These are phyloP conservation scores for Exophiala sp. DNA, from an alignment of 2,329 filamentous ascomycete species.

Conservation along the genomic window DNA sequence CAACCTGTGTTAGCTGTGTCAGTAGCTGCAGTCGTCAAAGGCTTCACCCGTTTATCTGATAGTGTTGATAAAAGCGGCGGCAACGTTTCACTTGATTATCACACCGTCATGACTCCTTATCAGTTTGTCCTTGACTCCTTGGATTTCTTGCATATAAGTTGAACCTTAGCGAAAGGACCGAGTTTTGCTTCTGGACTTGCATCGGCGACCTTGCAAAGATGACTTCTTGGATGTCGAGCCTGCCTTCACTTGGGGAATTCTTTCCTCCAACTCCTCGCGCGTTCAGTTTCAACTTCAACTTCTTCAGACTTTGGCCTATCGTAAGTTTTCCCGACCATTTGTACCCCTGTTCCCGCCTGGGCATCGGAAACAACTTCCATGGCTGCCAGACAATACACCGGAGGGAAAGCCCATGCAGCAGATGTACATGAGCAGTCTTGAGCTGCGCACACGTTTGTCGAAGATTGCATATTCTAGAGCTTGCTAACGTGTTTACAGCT, in stretches of 20 bases:
- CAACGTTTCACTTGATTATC: no score
- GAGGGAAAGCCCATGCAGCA: no score
- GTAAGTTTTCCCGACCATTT: conserved; percentile 32
- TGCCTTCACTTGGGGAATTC: conserved; percentile 34
- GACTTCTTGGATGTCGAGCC: conserved; percentile 22
- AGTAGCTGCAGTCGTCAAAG: no score
- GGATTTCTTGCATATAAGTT: background rate
- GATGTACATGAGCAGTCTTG: no score
- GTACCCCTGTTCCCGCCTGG: background rate
- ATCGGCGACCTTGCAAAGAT: conserved; percentile 9
- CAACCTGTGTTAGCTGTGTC: no score
- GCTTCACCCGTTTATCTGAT: background rate
- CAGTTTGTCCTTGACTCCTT: background rate
- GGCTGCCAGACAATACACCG: no score
- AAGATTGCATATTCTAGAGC: background rate
- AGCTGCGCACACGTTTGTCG: no score
- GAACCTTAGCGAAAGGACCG: no score
- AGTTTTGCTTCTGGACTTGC: background rate
- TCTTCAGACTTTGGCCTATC: conserved; percentile 44
- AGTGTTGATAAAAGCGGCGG: background rate
- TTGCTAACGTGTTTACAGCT: conserved; percentile 66
- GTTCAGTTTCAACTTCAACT: conserved; percentile 35
- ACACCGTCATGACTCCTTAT: no score
- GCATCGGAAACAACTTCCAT: no score
- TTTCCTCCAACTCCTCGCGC: conserved; percentile 38